phyloP scores from a whole-genome alignment of 257 asterid genomes.

The Hygrophila difformis region DNA sequence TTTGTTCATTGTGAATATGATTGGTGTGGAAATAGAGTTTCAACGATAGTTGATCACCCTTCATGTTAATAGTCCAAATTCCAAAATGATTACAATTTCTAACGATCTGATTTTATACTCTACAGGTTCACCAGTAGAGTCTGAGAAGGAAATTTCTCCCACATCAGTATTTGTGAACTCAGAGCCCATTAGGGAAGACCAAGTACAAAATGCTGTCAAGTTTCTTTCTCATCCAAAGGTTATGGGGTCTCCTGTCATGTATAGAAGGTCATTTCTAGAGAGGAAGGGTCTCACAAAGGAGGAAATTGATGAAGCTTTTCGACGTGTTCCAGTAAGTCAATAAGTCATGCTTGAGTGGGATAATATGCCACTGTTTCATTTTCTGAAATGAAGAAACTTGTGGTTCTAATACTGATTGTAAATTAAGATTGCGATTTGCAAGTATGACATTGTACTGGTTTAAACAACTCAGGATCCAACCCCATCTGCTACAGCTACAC shows the following conservation, averaged over 20 bases:
- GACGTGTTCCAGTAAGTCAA: conserved; percentile 80
- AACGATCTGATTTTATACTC: too few relatives aligned
- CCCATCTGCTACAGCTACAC: conserved; percentile 52
- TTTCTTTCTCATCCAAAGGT: conserved; percentile 98
- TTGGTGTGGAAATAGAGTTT: too few relatives aligned
- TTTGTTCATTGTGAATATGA: too few relatives aligned
- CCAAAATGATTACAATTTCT: too few relatives aligned
- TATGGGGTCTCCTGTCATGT: conserved; percentile 83
- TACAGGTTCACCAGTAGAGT: conserved; percentile 17
- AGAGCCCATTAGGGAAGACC: conserved; percentile 93
- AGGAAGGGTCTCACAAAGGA: conserved; percentile 96
- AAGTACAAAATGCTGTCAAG: conserved; percentile 89
- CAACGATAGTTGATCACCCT: too few relatives aligned
- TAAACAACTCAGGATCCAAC: conserved; percentile 54
- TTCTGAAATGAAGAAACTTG: neutral
- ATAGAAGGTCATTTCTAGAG: conserved; percentile 98
- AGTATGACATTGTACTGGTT: conserved; percentile 11
- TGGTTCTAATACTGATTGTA: too few relatives aligned
- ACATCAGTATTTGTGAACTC: conserved; percentile 84
- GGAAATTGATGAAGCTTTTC: conserved; percentile 98
- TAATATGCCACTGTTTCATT: neutral
- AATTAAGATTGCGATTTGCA: neutral
- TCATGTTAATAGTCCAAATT: too few relatives aligned
- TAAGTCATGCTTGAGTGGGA: conserved; percentile 6
- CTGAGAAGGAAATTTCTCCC: conserved; percentile 51